Evolutionary conservation across 352 stramenopile genomes (phyloP).

Genomic region (Aphanomyces invadans): DNA sequence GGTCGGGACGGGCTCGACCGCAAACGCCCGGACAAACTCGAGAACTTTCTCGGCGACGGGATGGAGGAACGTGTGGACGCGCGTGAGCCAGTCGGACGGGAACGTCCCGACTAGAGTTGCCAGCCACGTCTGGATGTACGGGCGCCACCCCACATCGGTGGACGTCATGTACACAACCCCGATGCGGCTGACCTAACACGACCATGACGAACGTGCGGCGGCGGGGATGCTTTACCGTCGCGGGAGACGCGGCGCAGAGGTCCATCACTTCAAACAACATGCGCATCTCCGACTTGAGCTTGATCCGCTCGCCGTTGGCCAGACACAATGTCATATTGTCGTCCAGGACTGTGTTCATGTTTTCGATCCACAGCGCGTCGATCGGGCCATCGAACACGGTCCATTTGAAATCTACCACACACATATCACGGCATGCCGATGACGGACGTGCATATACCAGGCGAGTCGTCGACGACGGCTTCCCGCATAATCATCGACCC

Average conservation of each 20-base stretch:
- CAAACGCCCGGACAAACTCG: constrained; percentile 67
- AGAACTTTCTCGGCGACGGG: constrained; percentile 64
- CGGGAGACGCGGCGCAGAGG: constrained; percentile 84
- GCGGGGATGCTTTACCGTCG: constrained; percentile 78
- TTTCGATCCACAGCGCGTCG: constrained; percentile 94
- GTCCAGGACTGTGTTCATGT: constrained; percentile 94
- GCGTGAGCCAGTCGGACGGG: constrained; percentile 32
- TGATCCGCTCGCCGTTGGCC: constrained; percentile 90
- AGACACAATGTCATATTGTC: constrained; percentile 94
- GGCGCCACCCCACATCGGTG: constrained; percentile 83
- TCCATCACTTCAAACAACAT: constrained; percentile 94
- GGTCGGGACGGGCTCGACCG: constrained; percentile 79
- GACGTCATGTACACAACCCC: constrained; percentile 75
- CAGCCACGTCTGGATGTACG: constrained; percentile 88
- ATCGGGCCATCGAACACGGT: constrained; percentile 92
- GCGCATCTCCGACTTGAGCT: constrained; percentile 84
- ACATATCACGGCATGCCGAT: not conserved
- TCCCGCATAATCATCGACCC: constrained; percentile 75
- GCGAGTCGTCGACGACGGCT: constrained; percentile 53
- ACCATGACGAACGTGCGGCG: too few species aligned
- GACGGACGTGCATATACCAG: not conserved
- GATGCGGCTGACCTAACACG: constrained; percentile 42
- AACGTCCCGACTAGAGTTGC: constrained; percentile 50
- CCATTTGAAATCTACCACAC: constrained; percentile 65
- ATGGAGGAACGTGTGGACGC: constrained; percentile 43